These are phyloP conservation scores for Glaciozyma antarctica DNA, from an alignment of 768 basidiomycete species.

Conservation along the genomic window DNA sequence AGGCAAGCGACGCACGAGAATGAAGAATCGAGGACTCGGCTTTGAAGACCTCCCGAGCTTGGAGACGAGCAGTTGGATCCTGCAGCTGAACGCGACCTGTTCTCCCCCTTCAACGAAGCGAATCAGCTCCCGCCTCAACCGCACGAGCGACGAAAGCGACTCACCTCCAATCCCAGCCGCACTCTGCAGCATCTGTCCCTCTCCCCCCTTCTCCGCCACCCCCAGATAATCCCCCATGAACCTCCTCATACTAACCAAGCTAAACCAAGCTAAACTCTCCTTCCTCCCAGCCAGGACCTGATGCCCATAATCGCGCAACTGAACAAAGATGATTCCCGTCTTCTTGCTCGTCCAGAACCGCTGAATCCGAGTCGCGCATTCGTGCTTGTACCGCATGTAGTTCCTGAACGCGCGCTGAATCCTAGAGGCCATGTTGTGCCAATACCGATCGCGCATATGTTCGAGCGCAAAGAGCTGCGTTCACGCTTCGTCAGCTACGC, in stretches of 20 bases:
- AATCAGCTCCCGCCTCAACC: background rate
- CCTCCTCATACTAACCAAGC: constrained; percentile 82
- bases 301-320: constrained; percentile 89
- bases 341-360: constrained; percentile 99
- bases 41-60: constrained; percentile 80
- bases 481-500: background rate
- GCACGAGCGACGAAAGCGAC: constrained; percentile 36
- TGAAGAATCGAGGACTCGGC: constrained; percentile 76
- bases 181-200: constrained; percentile 64
- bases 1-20: constrained; percentile 56
- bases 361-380: constrained; percentile 89
- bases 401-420: constrained; percentile 96
- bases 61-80: constrained; percentile 71
- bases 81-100: constrained; percentile 70
- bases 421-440: constrained; percentile 98
- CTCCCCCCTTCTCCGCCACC: constrained; percentile 55
- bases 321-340: constrained; percentile 75
- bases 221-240: constrained; percentile 96
- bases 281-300: constrained; percentile 82
- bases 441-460: constrained; percentile 97
- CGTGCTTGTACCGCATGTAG: constrained; percentile 88
- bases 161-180: constrained; percentile 66
- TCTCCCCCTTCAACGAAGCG: constrained; percentile 49
- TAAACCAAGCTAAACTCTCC: constrained; percentile 85
- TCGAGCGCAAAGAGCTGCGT: constrained; percentile 96